These are phyloP conservation scores for Polyrhizophydium stewartii DNA, from an alignment of 371 early-diverging fungal genomes.

Conservation along the genomic window DNA sequence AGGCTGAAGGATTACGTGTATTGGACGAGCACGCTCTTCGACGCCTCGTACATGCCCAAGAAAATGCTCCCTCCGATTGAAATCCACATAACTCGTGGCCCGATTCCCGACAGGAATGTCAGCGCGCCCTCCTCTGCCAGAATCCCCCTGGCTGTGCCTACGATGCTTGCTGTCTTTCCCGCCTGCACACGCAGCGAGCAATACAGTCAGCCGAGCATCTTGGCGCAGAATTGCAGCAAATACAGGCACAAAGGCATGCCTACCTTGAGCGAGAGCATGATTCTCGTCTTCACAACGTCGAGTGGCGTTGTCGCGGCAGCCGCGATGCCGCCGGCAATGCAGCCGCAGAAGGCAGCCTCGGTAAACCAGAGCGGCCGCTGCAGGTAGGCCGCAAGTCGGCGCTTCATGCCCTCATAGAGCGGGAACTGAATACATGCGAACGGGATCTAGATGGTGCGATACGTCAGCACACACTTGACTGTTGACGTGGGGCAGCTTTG, in stretches of 20 bases:
- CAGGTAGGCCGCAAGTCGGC: slow-evolving; percentile 16
- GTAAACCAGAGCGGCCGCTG: slow-evolving; percentile 59
- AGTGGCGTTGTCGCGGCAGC: slow-evolving; percentile 51
- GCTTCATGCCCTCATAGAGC: slow-evolving; percentile 86
- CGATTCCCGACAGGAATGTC: slow-evolving; percentile 80
- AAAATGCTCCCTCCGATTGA: slow-evolving; percentile 93
- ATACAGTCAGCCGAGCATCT: no score
- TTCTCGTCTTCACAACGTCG: slow-evolving; percentile 52
- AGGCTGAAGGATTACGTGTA: neutral
- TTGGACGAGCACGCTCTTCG: neutral
- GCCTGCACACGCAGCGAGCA: neutral
- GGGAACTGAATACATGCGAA: slow-evolving; percentile 96
- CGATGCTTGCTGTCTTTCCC: slow-evolving; percentile 45
- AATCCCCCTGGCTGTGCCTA: slow-evolving; percentile 68
- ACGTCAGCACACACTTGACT: neutral
- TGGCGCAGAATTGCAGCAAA: neutral
- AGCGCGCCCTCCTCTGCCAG: slow-evolving; percentile 73
- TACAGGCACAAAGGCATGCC: neutral
- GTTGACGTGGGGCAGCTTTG: neutral
- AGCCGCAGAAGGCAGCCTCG: slow-evolving; percentile 86
- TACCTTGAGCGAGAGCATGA: slow-evolving; percentile 42
- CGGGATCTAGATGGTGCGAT: slow-evolving; percentile 63
- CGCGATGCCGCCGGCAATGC: slow-evolving; percentile 61
- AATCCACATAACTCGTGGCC: slow-evolving; percentile 94
- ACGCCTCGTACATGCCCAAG: slow-evolving; percentile 84